Conservation (phyloP, 805 yeast genomes). For the Yarrowia alimentaria region DNA sequence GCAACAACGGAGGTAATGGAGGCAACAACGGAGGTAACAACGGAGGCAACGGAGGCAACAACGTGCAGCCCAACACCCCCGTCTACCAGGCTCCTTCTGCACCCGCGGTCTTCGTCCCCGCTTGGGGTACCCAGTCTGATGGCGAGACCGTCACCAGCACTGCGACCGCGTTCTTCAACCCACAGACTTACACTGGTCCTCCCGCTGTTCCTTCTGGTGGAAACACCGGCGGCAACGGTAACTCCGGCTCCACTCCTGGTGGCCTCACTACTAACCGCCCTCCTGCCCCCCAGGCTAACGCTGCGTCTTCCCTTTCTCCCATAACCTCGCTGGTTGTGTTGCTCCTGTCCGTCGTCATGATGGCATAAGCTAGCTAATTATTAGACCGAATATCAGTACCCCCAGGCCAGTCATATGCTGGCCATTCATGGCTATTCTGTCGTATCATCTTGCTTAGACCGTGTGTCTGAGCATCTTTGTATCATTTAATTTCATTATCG, state of each 20-base stretch:
- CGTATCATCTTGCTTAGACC: slow-evolving; percentile 11
- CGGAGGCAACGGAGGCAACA: no score
- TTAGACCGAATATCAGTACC: no score
- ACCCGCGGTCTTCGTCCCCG: slow-evolving; percentile 25
- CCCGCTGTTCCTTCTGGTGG: slow-evolving; percentile 11
- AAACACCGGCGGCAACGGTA: not conserved
- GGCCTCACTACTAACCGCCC: no score
- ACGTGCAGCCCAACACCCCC: slow-evolving; percentile 15
- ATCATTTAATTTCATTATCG: slow-evolving; percentile 19
- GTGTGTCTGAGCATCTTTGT: slow-evolving; percentile 16
- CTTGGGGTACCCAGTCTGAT: slow-evolving; percentile 20
- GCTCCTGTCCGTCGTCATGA: slow-evolving; percentile 19
- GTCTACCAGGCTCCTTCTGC: slow-evolving; percentile 26
- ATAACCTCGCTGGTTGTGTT: slow-evolving; percentile 11
- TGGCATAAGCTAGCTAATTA: slow-evolving; percentile 22
- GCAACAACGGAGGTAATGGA: no score
- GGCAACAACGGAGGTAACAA: no score
- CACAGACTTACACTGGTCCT: slow-evolving; percentile 20
- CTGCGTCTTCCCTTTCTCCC: slow-evolving; percentile 3
- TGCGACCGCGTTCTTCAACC: slow-evolving; percentile 19
- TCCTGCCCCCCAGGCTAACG: slow-evolving; percentile 24
- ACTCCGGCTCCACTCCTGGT: no score
- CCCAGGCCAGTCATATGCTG: no score
- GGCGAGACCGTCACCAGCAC: slow-evolving; percentile 19
- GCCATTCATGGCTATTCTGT: no score